Evolutionary conservation across 2,329 filamentous ascomycete genomes (phyloP).

Genomic region (Pyrenochaeta sp.): DNA sequence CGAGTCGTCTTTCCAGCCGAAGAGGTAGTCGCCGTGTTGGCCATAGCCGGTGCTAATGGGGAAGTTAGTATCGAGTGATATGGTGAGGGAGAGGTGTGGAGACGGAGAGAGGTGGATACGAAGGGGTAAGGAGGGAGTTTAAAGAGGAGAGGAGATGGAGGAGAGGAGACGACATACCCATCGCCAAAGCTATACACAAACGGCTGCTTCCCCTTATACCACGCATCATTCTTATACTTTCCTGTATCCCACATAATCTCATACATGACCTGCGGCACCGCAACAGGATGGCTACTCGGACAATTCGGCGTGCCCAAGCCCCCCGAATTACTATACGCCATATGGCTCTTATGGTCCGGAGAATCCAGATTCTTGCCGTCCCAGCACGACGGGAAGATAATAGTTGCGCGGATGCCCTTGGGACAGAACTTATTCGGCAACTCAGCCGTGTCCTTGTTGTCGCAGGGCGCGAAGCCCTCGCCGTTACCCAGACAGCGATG

Average conservation of each 20-base stretch:
- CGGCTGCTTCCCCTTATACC: constrained; percentile 35
- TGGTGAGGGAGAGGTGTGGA: too few relatives aligned
- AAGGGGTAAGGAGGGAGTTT: too few relatives aligned
- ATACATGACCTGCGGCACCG: too few relatives aligned
- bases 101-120: too few relatives aligned
- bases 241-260: constrained; percentile 55
- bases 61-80: constrained; percentile 2
- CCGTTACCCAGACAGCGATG: constrained; percentile 26
- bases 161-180: constrained; percentile 42
- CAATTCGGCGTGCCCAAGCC: constrained; percentile 55
- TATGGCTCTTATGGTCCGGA: constrained; percentile 67
- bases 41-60: constrained; percentile 24
- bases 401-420: constrained; percentile 74
- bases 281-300: constrained; percentile 52
- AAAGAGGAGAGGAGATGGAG: too few relatives aligned
- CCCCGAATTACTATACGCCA: constrained; percentile 62
- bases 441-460: constrained; percentile 34
- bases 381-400: constrained; percentile 79
- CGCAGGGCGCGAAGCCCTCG: constrained; percentile 33
- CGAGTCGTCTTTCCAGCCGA: constrained; percentile 28
- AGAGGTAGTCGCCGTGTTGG: constrained; percentile 33
- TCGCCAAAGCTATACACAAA: constrained; percentile 46
- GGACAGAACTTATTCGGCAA: constrained; percentile 73
- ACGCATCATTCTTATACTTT: constrained; percentile 29
- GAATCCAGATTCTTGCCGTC: too few relatives aligned